Percentiles rank a stretch among this genome's conserved stretches.
These are phyloP conservation scores for Crithidia fasciculata DNA, from an alignment of 208 protist genomes.

Conservation along the genomic window DNA sequence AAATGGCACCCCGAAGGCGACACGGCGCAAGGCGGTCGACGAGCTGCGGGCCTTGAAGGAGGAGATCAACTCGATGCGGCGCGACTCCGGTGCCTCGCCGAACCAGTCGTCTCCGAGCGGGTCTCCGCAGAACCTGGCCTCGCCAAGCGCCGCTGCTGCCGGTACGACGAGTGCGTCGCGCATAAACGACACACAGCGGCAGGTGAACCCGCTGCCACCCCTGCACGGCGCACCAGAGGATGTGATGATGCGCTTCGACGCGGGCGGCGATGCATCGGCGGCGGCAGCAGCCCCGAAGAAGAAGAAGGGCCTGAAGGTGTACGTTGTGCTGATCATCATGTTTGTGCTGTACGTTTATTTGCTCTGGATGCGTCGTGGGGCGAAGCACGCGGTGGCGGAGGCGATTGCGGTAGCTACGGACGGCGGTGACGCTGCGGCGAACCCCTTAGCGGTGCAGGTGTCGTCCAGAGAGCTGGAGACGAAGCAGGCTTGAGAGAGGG, in stretches of 20 bases:
- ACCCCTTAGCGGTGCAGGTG: constrained; percentile 2
- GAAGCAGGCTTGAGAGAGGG: background rate
- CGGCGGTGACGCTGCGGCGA: background rate
- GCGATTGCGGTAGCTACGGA: background rate
- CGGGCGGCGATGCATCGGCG: background rate
- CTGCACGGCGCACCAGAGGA: constrained; percentile 2
- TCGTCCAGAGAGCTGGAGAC: constrained; percentile 6
- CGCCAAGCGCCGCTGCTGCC: background rate
- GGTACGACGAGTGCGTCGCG: background rate
- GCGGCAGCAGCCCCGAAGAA: background rate
- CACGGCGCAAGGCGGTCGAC: constrained; percentile 25
- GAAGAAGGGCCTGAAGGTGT: constrained; percentile 43
- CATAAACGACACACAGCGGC: background rate
- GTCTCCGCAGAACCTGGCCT: background rate
- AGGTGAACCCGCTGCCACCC: background rate
- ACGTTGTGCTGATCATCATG: constrained; percentile 44
- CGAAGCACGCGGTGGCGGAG: constrained; percentile 4
- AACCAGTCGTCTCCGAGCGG: background rate
- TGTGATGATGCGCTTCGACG: constrained; percentile 24
- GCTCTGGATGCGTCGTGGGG: constrained; percentile 26
- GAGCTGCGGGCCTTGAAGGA: constrained; percentile 63
- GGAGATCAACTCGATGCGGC: constrained; percentile 37
- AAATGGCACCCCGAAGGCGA: background rate
- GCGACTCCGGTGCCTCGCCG: constrained; percentile 12
- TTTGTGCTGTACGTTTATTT: constrained; percentile 35